phyloP scores from a whole-genome alignment of 2,329 filamentous ascomycete species.

The Diaporthe helianthi region DNA sequence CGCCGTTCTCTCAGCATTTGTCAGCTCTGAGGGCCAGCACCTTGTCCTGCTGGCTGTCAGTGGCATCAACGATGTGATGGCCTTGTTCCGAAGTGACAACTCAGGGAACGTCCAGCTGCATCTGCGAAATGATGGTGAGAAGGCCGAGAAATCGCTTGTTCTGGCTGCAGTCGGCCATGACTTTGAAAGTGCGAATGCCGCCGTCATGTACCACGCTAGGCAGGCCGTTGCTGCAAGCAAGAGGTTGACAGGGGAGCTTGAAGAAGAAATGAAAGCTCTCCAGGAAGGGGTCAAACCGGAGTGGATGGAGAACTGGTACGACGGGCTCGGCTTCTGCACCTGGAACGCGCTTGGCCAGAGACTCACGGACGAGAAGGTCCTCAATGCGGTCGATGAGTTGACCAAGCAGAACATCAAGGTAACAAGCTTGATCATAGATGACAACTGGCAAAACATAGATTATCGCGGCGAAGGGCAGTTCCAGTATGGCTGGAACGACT shows the following conservation, averaged over 20 bases:
- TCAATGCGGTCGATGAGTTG: slow-evolving; percentile 75
- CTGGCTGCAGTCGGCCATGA: slow-evolving; percentile 74
- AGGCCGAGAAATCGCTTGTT: slow-evolving; percentile 63
- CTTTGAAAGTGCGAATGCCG: slow-evolving; percentile 78
- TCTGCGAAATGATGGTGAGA: slow-evolving; percentile 72
- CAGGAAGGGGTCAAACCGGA: slow-evolving; percentile 59
- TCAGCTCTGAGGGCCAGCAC: slow-evolving; percentile 74
- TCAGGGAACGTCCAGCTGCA: slow-evolving; percentile 73
- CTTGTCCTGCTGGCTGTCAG: slow-evolving; percentile 82
- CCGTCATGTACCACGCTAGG: slow-evolving; percentile 88
- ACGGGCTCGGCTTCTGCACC: slow-evolving; percentile 92
- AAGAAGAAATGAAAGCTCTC: slow-evolving; percentile 54
- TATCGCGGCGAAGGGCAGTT: slow-evolving; percentile 58
- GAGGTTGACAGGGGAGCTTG: slow-evolving; percentile 49
- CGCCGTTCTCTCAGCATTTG: slow-evolving; percentile 78
- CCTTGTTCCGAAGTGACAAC: slow-evolving; percentile 70
- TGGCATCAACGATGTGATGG: slow-evolving; percentile 73
- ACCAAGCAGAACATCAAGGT: slow-evolving; percentile 76
- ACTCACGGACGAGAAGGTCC: slow-evolving; percentile 80
- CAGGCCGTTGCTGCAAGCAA: slow-evolving; percentile 62
- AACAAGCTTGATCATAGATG: slow-evolving; percentile 90
- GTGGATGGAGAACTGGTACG: slow-evolving; percentile 90
- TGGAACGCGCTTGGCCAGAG: slow-evolving; percentile 93
- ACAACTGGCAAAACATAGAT: slow-evolving; percentile 90
- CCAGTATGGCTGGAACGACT: slow-evolving; percentile 75